Base-by-base conservation (phyloP, 75 land plant species). In the Pinus tabuliformis region DNA sequence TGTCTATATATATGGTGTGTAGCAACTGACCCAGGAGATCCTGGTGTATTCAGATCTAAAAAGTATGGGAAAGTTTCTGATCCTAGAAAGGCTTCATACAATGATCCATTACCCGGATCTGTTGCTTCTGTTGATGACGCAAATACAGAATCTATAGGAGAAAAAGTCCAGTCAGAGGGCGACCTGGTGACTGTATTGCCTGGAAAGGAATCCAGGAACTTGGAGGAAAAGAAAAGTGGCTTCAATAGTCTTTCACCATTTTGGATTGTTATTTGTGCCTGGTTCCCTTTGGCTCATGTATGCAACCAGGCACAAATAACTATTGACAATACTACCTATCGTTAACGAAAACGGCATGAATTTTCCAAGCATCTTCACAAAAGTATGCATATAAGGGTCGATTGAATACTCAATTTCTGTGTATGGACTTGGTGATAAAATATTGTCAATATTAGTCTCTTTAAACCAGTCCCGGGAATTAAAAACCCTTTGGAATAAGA, bases 1-100 rank as follows among this genome's bases (percentile, higher is more conserved):
- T 79, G 81, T 39, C 76, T 93, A 24, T 93, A 93, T 65, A 81
- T 93, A 54, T 89, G 96, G 90, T 93, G 96, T 83, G 96, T 94
- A 42, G 96, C 89, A 49, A 82, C 94, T 37, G 90, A 93, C 81
- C 94, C 96, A 58, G 96, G 88, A 56, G 96, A 93, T 76, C 79
- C 94, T 59, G 96, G 94, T 54, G 87, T 93, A 22, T 87, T 87
- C 64, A 89, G 74, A 63, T 89, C 93, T 6, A 93, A 93, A 74
- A 91, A 93, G 72, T 86, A 86, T 75, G 75, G 85, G 3, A 89
- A 89, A 4, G 62, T 79, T 75, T 75, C 81, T 26, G 77, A 74
- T 16, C 58, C 24, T 62, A 78, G 52, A 58, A 83, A 91, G 49
- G 13, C 61, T 15, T 54, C 59, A 20, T 58, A 56, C 2, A 86